Evolutionary conservation across 139 green algal species (phyloP).

Genomic region (Asterochloris sp.): DNA sequence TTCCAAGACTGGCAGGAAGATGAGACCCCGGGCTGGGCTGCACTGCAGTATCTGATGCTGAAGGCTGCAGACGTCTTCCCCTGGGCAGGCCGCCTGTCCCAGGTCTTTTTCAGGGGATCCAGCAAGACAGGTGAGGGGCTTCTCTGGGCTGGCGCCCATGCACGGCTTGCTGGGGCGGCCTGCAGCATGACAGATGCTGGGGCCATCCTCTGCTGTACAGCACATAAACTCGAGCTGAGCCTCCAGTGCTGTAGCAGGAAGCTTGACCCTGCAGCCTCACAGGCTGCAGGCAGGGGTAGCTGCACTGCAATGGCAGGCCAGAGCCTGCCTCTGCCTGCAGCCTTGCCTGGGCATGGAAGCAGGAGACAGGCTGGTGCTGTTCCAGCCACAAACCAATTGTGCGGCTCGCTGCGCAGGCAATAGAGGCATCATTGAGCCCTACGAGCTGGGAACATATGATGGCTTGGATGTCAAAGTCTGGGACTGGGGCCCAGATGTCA

Average conservation of each 20-base stretch:
- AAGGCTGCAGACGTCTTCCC: constrained; percentile 1
- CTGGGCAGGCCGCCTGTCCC: background rate
- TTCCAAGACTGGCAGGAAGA: constrained; percentile 15
- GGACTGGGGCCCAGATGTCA: background rate
- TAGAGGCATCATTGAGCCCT: constrained; percentile 3
- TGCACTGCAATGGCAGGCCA: no score
- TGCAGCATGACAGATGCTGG: background rate
- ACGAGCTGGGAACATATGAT: background rate
- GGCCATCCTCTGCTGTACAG: background rate
- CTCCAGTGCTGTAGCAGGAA: background rate
- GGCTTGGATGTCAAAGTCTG: constrained; percentile 7
- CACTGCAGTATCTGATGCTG: constrained; percentile 5
- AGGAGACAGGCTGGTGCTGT: no score
- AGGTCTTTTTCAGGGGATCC: constrained; percentile 8
- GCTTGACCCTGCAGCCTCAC: background rate
- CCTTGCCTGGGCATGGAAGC: no score
- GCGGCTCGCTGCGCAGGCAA: background rate
- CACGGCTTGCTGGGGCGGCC: background rate
- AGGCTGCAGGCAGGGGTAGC: background rate
- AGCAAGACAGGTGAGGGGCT: constrained; percentile 1
- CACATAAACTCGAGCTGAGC: background rate
- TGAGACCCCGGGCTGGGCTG: constrained; percentile 5
- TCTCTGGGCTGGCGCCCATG: background rate
- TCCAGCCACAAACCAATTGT: background rate
- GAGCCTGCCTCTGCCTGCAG: no score